These are phyloP conservation scores for Tillandsia fasciculata DNA, from an alignment of 176 grass and related monocot genomes.

Conservation along the genomic window DNA sequence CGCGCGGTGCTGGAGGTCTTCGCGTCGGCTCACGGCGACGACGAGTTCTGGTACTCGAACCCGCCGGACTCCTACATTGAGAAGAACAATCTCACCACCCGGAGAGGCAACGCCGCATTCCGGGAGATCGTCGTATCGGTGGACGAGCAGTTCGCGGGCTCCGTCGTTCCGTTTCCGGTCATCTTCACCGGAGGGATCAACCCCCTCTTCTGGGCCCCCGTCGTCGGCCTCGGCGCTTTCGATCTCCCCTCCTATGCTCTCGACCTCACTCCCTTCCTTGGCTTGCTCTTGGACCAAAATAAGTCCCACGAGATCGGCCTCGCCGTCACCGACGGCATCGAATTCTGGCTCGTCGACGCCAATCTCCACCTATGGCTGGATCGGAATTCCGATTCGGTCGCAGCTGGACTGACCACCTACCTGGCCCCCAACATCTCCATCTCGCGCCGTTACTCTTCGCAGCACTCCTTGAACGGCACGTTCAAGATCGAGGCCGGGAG, in stretches of 20 bases:
- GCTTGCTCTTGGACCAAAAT: constrained; percentile 43
- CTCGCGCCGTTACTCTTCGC: constrained; percentile 32
- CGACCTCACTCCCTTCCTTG: constrained; percentile 84
- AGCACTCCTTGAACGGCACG: constrained; percentile 28
- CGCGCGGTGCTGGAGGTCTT: constrained; percentile 66
- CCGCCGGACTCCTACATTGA: constrained; percentile 73
- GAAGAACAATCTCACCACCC: constrained; percentile 65
- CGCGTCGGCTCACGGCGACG: constrained; percentile 67
- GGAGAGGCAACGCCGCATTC: constrained; percentile 64
- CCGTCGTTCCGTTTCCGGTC: constrained; percentile 74
- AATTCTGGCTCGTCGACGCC: constrained; percentile 76
- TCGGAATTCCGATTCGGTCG: constrained; percentile 28
- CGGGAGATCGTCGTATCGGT: constrained; percentile 65
- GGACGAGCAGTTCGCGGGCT: constrained; percentile 50
- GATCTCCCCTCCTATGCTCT: constrained; percentile 70
- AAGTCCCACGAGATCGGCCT: constrained; percentile 45
- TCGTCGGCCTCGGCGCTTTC: constrained; percentile 74
- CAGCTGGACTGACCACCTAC: constrained; percentile 31
- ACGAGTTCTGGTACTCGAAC: constrained; percentile 97
- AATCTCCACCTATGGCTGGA: constrained; percentile 92
- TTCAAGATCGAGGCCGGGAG: constrained; percentile 49
- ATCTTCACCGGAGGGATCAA: constrained; percentile 91
- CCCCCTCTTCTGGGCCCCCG: constrained; percentile 84
- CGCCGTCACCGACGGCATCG: constrained; percentile 58
- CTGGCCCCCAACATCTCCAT: constrained; percentile 36